Evolutionary conservation across 2,329 filamentous ascomycete genomes (phyloP).

Genomic region (Leptographium lundbergii): DNA sequence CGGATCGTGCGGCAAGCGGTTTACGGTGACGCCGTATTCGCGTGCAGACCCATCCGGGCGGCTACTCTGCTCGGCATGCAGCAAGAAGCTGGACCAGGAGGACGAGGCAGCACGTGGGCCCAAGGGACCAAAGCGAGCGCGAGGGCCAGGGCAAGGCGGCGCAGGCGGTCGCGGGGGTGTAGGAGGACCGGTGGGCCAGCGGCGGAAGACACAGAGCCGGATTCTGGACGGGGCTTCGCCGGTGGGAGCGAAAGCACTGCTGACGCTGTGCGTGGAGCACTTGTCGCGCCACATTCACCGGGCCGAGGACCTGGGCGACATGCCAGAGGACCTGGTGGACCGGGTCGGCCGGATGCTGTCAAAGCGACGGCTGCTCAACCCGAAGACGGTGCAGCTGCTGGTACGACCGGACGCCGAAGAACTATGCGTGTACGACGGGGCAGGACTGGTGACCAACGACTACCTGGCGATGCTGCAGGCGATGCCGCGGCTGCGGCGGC

Average conservation of each 20-base stretch:
- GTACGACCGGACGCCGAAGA: constrained; percentile 36
- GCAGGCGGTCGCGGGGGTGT: constrained; percentile 19
- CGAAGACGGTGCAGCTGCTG: constrained; percentile 44
- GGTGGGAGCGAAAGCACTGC: constrained; percentile 55
- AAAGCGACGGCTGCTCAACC: constrained; percentile 43
- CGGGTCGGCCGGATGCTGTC: constrained; percentile 47
- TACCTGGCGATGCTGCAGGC: constrained; percentile 70
- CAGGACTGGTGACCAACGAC: constrained; percentile 60
- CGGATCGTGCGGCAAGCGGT: constrained; percentile 71
- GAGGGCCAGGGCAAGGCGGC: constrained; percentile 28
- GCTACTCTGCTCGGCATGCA: constrained; percentile 72
- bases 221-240: constrained; percentile 63
- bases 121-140: constrained; percentile 25
- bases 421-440: constrained; percentile 44
- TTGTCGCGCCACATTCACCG: constrained; percentile 49
- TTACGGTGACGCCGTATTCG: constrained; percentile 85
- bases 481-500: constrained; percentile 52
- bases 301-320: constrained; percentile 48
- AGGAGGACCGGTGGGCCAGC: constrained; percentile 40
- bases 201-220: constrained; percentile 70
- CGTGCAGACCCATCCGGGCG: constrained; percentile 63
- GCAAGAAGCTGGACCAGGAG: constrained; percentile 57
- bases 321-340: constrained; percentile 43
- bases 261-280: constrained; percentile 50
- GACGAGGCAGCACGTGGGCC: constrained; percentile 39